These are phyloP conservation scores for Penicillium sp. DNA, from an alignment of 2,329 filamentous ascomycete genomes.

Conservation along the genomic window DNA sequence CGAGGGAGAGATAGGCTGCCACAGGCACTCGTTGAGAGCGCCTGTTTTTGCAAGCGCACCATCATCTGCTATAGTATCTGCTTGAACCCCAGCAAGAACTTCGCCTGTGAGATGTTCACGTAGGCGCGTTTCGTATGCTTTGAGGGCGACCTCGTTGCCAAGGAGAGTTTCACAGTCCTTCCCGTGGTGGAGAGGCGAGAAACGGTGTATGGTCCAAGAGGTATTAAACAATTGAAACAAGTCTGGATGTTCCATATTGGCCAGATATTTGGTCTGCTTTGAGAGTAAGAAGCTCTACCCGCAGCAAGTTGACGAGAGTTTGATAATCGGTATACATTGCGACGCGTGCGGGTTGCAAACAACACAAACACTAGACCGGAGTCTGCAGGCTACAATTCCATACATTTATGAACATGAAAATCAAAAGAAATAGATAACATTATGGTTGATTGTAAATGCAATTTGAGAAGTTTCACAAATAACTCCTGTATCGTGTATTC, in stretches of 20 bases:
- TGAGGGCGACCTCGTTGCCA: slow-evolving; percentile 38
- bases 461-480: background rate
- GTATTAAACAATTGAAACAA: slow-evolving; percentile 51
- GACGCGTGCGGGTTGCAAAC: slow-evolving; percentile 24
- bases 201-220: slow-evolving; percentile 56
- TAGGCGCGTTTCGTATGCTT: slow-evolving; percentile 50
- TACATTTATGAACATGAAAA: background rate
- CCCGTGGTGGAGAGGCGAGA: slow-evolving; percentile 56
- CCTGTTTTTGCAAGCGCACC: slow-evolving; percentile 48
- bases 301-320: background rate
- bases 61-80: slow-evolving; percentile 34
- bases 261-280: background rate
- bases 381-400: background rate
- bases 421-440: background rate
- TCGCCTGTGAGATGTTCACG: slow-evolving; percentile 53
- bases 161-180: slow-evolving; percentile 39
- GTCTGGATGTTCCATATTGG: slow-evolving; percentile 27
- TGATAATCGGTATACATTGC: slow-evolving; percentile 9
- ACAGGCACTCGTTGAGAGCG: slow-evolving; percentile 49
- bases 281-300: background rate
- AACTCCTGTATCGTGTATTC: slow-evolving; percentile 4
- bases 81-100: slow-evolving; percentile 48
- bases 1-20: slow-evolving; percentile 38
- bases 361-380: slow-evolving; percentile 16
- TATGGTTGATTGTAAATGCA: background rate